phyloP scores from a whole-genome alignment of 2,329 filamentous ascomycete genomes.

The Alternaria gaisen region DNA sequence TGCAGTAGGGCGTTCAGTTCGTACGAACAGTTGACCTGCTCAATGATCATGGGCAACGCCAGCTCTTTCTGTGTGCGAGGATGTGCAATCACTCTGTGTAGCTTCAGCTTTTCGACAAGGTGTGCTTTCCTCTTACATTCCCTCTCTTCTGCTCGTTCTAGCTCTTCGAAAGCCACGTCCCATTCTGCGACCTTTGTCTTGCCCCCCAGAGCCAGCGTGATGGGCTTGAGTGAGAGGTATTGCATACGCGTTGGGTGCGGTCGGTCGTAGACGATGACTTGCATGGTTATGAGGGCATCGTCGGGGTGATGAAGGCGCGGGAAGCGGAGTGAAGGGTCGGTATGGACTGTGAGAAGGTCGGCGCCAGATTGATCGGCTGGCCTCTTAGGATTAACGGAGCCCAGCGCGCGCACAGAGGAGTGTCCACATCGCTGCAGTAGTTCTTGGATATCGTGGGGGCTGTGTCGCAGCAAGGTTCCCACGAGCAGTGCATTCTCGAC shows the following conservation, averaged over 20 bases:
- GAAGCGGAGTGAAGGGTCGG: conserved; percentile 60
- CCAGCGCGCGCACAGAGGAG: conserved; percentile 83
- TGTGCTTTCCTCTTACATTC: conserved; percentile 69
- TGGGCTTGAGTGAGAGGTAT: conserved; percentile 90
- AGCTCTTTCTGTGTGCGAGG: conserved; percentile 82
- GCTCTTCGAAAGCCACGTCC: conserved; percentile 57
- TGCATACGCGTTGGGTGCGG: conserved; percentile 91
- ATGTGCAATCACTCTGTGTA: conserved; percentile 84
- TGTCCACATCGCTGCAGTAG: conserved; percentile 88
- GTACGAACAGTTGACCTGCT: conserved; percentile 95
- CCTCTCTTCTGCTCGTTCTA: conserved; percentile 75
- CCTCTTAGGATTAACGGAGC: conserved; percentile 74
- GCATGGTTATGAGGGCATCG: conserved; percentile 75
- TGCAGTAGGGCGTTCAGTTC: conserved; percentile 87
- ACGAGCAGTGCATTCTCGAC: conserved; percentile 89
- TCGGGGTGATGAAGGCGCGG: conserved; percentile 76
- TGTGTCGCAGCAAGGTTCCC: conserved; percentile 83
- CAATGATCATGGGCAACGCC: conserved; percentile 80
- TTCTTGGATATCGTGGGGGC: conserved; percentile 78
- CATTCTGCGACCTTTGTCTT: conserved; percentile 61
- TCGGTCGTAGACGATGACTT: conserved; percentile 88
- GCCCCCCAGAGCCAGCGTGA: conserved; percentile 79
- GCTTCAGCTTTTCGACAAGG: conserved; percentile 84
- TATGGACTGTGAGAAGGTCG: conserved; percentile 72
- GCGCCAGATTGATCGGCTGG: conserved; percentile 66